Conservation (phyloP, 2,329 filamentous ascomycete genomes). For the Cyclaneusma minus region DNA sequence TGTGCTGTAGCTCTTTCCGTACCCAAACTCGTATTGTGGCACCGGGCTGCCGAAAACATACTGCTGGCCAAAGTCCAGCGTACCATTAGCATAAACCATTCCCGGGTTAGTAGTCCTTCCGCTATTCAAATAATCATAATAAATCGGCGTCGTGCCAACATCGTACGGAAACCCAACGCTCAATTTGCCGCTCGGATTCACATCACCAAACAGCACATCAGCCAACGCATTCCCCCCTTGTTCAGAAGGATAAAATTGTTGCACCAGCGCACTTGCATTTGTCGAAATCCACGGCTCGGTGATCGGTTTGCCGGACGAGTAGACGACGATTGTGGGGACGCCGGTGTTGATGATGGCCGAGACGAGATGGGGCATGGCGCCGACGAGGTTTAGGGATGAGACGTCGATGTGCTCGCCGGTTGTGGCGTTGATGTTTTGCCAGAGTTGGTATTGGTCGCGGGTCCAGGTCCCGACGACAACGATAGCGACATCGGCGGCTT, state of each 20-base stretch:
- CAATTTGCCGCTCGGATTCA: constrained; percentile 53
- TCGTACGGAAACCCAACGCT: constrained; percentile 57
- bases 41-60: constrained; percentile 65
- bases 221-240: constrained; percentile 71
- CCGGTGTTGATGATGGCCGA: constrained; percentile 52
- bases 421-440: constrained; percentile 55
- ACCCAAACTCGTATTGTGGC: constrained; percentile 77
- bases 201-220: constrained; percentile 64
- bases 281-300: constrained; percentile 59
- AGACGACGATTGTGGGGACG: constrained; percentile 65
- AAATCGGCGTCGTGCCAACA: constrained; percentile 51
- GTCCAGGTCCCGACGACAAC: constrained; percentile 65
- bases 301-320: constrained; percentile 66
- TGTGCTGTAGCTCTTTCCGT: constrained; percentile 55
- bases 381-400: constrained; percentile 47
- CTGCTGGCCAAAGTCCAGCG: constrained; percentile 72
- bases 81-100: constrained; percentile 58
- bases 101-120: constrained; percentile 61
- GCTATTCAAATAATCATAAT: constrained; percentile 60
- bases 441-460: constrained; percentile 56
- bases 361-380: constrained; percentile 52
- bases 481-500: constrained; percentile 54
- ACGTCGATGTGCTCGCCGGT: constrained; percentile 62
- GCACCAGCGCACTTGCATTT: constrained; percentile 47
- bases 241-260: constrained; percentile 65